A percentile compares a stretch with the other conserved stretches of the same genome.
These are phyloP conservation scores for Sphagnum magellanicum DNA, from an alignment of 228 moss, liverwort and hornwort species.

Conservation along the genomic window DNA sequence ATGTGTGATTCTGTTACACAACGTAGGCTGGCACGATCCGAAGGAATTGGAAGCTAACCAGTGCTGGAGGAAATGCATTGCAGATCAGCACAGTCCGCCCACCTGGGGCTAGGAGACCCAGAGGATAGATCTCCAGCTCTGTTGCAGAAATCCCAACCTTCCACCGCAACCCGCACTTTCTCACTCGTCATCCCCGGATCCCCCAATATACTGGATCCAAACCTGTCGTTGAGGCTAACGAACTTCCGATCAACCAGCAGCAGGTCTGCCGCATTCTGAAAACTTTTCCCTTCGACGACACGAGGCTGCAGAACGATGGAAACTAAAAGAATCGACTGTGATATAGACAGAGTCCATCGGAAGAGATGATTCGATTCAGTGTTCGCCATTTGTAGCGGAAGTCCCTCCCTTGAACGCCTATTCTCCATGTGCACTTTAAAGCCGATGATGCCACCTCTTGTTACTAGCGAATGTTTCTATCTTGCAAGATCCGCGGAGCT, in stretches of 20 bases:
- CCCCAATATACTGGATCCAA: conserved; percentile 42
- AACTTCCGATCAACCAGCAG: neutral
- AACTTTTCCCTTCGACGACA: neutral
- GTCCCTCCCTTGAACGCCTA: no score
- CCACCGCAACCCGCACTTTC: conserved; percentile 75
- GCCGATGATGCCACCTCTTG: no score
- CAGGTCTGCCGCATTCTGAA: neutral
- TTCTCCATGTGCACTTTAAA: no score
- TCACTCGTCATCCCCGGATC: conserved; percentile 80
- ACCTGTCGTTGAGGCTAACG: neutral
- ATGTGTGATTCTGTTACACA: no score
- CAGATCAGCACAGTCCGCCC: conserved; percentile 91
- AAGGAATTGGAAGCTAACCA: neutral
- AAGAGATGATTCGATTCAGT: neutral
- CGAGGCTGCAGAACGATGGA: neutral
- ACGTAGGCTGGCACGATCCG: neutral
- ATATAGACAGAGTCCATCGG: neutral
- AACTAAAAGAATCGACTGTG: neutral
- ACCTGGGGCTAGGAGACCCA: conserved; percentile 56
- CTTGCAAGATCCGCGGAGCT: no score
- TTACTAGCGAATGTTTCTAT: no score
- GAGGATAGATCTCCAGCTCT: conserved; percentile 42
- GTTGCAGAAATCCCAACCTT: conserved; percentile 92
- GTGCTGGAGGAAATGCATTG: conserved; percentile 2
- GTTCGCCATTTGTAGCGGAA: neutral